Evolutionary conservation across 768 basidiomycete species (phyloP), one percentile per base, ranked within the genome.

Genomic region (Myochromella boudieri): DNA sequence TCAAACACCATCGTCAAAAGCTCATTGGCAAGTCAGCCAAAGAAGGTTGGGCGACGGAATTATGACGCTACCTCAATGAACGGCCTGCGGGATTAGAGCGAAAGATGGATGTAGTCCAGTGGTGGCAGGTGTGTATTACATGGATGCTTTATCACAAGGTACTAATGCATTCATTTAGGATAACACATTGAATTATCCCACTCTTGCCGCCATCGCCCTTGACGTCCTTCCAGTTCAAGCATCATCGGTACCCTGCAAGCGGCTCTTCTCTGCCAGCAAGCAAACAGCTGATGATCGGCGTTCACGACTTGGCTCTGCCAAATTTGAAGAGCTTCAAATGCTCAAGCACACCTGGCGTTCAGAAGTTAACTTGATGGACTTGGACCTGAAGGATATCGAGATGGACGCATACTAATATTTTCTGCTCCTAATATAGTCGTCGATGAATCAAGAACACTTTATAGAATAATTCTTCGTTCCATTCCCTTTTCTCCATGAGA

Each of bases 291-390:
- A 11, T 17, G 49, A 51, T 22, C 49, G 21, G 15, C 44, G 31
- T 17, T 21, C 44, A 4, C 17, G 38, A 5, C 44, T 51, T 14
- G 29, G 29, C 3, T 4, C 49, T 10, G 22, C 22, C 15, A 22
- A 20, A 5, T 51, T 51, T 22, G 32, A 51, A 21, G 18, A 51
- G 18, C 44, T 51, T n/a, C 49, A 45, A 18, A 33, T 51, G 12
- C 11, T 51, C 31, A 51, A 51, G 41, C 32, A 29, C 32, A 28
- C 33, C 21, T 40, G 51, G 51, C 26, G 39, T 25, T 25, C 32
- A 1, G 4, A 33, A 18, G 14, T 31, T 18, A 14, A 42, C 15
- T 11, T 82, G 90, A 4, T 74, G 80, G 53, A 42, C 2, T 3
- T 17, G 3, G n/a, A 41, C 25, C 14, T 26, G n/a, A 15, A 26